Base-by-base conservation (phyloP, 2,329 filamentous ascomycete genomes). In the Botrytis tulipae region DNA sequence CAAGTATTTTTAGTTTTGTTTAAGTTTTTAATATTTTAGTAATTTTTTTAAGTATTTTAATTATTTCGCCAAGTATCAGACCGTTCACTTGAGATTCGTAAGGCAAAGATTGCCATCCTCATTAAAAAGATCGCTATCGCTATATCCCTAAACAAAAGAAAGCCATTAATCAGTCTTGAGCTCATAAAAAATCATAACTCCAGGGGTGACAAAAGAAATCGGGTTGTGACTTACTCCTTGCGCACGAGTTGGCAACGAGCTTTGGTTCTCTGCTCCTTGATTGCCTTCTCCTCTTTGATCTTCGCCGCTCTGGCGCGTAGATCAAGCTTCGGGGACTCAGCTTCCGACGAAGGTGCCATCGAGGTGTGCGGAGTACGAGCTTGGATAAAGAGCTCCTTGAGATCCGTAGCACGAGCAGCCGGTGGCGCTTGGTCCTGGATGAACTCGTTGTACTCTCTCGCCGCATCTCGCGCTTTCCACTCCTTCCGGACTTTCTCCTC, bases 261-360 rank as follows among this genome's bases (percentile, higher is more conserved):
- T 0, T 57, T 57, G 0, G 14, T 57, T 6, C 51, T 57, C 14
- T 57, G 51, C 51, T 57, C n/a, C n/a, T 57, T 29, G 7, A 8
- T 29, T 0, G 14, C n/a, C 51, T 57, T 57, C 3, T 29, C 51
- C n/a, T 29, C n/a, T 18, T 57, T 57, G 14, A 29, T 29, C n/a
- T 29, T n/a, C 6, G n/a, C 51, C 3, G 51, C 51, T 18, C 51
- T 57, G 3, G 51, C 51, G 12, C 51, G n/a, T 9, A 57, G 51
- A 29, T 57, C 51, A 1, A 57, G 3, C 9, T 16, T 14, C 7
- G n/a, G 6, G 1, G 51, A 1, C 4, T 9, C n/a, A 0, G 51
- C 0, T 16, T 63, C 61, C 1, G 1, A 3, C 0, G 14, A 1
- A 2, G 35, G 22, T 10, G 20, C 12, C 8, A 29, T 9, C 0